Conservation (phyloP, 2,329 filamentous ascomycete genomes). For the Phoma sp. region DNA sequence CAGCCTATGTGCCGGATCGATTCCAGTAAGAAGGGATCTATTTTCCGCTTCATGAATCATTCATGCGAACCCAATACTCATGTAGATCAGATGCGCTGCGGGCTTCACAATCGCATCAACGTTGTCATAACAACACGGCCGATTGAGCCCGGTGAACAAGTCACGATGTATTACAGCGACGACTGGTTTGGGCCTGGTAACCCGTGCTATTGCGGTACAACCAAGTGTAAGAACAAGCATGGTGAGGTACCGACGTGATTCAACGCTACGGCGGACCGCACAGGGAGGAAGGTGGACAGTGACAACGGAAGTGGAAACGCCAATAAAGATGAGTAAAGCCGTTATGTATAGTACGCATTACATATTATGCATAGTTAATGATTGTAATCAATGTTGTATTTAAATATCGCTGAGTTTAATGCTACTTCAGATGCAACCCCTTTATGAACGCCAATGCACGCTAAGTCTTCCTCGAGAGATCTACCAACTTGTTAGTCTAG, state of each 20-base stretch:
- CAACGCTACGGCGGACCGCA: too few species aligned
- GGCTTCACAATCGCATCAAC: neutral
- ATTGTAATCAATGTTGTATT: too few species aligned
- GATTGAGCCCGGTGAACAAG: neutral
- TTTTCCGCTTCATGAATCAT: conserved; percentile 4
- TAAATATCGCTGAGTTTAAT: too few species aligned
- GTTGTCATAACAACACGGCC: neutral
- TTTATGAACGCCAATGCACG: neutral
- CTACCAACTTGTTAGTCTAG: neutral
- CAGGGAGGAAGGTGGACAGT: too few species aligned
- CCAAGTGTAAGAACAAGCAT: neutral
- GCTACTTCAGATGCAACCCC: too few species aligned
- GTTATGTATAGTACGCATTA: too few species aligned
- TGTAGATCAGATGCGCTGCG: neutral
- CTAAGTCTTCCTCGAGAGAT: neutral
- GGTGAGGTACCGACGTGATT: too few species aligned
- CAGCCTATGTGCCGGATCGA: neutral
- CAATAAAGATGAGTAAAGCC: too few species aligned
- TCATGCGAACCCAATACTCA: conserved; percentile 3
- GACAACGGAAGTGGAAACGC: too few species aligned
- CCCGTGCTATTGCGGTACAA: neutral
- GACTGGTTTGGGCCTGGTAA: neutral
- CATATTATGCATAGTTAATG: too few species aligned
- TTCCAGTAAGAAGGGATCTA: neutral
- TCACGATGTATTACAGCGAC: neutral